phyloP scores from a whole-genome alignment of 768 basidiomycete genomes.

The Lactarius pseudohatsudake region DNA sequence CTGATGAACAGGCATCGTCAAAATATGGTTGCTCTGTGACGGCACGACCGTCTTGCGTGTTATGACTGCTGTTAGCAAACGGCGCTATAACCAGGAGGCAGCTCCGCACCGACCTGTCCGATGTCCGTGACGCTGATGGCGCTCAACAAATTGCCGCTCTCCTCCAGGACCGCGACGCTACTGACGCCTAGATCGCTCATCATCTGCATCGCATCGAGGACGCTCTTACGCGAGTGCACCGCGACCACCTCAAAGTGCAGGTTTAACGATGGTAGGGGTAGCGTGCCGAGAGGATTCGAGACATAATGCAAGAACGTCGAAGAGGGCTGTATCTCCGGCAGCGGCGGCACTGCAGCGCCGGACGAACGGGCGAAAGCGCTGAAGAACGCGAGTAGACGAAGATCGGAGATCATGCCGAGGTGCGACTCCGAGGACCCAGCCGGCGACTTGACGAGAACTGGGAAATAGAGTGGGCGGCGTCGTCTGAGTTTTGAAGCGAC shows the following conservation, averaged over 20 bases:
- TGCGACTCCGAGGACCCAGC: constrained; percentile 44
- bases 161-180: constrained; percentile 74
- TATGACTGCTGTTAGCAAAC: not conserved
- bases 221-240: constrained; percentile 55
- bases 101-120: constrained; percentile 52
- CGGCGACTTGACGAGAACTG: constrained; percentile 58
- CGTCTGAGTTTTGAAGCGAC: not conserved
- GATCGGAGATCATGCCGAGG: constrained; percentile 76
- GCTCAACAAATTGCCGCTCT: constrained; percentile 59
- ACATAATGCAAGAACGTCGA: constrained; percentile 42
- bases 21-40: constrained; percentile 74
- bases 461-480: not conserved
- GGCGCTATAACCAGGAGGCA: not conserved
- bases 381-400: constrained; percentile 69
- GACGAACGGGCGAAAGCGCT: constrained; percentile 46
- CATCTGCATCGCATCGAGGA: constrained; percentile 78
- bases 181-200: constrained; percentile 88
- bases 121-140: constrained; percentile 84
- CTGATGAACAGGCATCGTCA: constrained; percentile 64
- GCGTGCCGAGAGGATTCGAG: constrained; percentile 52
- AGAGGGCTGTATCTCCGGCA: constrained; percentile 12
- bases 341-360: constrained; percentile 6
- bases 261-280: constrained; percentile 64
- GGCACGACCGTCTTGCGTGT: constrained; percentile 66
- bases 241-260: constrained; percentile 64